Percentiles rank a stretch among this genome's conserved stretches.
phyloP scores from a whole-genome alignment of 2,329 filamentous ascomycete genomes.

The Aspergillus fijiensis region DNA sequence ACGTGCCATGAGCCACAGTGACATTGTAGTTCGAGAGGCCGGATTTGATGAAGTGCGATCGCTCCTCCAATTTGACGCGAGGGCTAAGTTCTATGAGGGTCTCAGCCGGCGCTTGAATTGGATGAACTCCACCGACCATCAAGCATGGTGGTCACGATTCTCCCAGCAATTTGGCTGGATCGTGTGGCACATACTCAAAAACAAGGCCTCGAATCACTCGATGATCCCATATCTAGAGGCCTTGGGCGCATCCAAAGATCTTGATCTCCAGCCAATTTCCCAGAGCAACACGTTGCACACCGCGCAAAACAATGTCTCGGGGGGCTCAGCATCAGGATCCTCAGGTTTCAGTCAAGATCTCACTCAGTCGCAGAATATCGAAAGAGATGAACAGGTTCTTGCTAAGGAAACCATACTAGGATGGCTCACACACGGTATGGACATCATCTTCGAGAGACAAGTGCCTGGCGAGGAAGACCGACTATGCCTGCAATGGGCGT shows the following conservation, averaged over 20 bases:
- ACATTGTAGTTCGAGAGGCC: slow-evolving; percentile 7
- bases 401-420: slow-evolving; percentile 11
- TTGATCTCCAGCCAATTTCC: neutral
- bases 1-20: slow-evolving; percentile 21
- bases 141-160: slow-evolving; percentile 21
- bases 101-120: slow-evolving; percentile 9
- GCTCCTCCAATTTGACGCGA: slow-evolving; percentile 16
- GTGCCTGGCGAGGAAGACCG: neutral
- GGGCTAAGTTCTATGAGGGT: slow-evolving; percentile 10
- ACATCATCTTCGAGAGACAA: slow-evolving; percentile 8
- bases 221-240: slow-evolving; percentile 10
- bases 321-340: neutral
- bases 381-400: neutral
- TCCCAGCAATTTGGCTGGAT: slow-evolving; percentile 28
- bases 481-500: too few species aligned
- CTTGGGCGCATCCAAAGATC: neutral
- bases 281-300: neutral
- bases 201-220: neutral
- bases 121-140: slow-evolving; percentile 6
- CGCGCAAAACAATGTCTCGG: neutral
- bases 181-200: slow-evolving; percentile 21
- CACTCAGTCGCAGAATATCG: neutral
- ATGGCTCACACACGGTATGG: slow-evolving; percentile 19
- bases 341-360: too few species aligned
- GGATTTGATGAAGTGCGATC: slow-evolving; percentile 9